phyloP scores from a whole-genome alignment of 2,329 filamentous ascomycete species.

The Penicillium sp. region DNA sequence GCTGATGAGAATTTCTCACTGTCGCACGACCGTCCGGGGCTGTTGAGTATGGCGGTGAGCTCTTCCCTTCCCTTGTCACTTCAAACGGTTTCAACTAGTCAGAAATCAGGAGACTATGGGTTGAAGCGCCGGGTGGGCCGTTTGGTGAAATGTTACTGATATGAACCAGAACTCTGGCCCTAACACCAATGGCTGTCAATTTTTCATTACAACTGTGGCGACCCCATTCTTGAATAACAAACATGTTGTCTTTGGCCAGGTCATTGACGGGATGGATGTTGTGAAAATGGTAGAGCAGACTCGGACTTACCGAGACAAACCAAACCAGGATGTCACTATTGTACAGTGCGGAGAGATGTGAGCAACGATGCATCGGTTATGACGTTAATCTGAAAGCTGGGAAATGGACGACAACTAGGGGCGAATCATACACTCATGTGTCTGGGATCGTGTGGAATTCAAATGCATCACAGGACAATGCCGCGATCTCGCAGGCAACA shows the following conservation, averaged over 20 bases:
- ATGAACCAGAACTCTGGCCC: slow-evolving; percentile 69
- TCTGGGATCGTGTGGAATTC: too few relatives aligned
- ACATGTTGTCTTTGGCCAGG: slow-evolving; percentile 91
- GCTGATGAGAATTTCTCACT: slow-evolving; percentile 83
- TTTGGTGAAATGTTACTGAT: too few relatives aligned
- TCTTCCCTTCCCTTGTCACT: neutral
- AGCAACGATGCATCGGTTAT: neutral
- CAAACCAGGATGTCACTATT: slow-evolving; percentile 77
- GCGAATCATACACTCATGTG: neutral
- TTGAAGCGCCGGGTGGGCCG: too few relatives aligned
- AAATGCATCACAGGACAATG: too few relatives aligned
- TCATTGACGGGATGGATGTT: slow-evolving; percentile 83
- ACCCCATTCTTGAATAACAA: slow-evolving; percentile 87
- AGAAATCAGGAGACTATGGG: too few relatives aligned
- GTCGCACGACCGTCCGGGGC: slow-evolving; percentile 70
- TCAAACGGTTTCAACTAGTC: too few relatives aligned
- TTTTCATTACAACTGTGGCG: slow-evolving; percentile 89
- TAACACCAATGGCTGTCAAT: slow-evolving; percentile 90
- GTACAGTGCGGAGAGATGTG: slow-evolving; percentile 92
- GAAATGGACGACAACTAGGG: neutral
- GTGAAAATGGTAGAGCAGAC: slow-evolving; percentile 89
- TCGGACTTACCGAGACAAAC: slow-evolving; percentile 76
- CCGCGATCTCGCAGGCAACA: too few relatives aligned
- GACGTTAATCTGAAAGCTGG: neutral
- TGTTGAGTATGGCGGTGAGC: slow-evolving; percentile 87